A percentile compares a stretch with the other conserved stretches of the same genome.
Evolutionary conservation across 441 rosid species (phyloP).

Genomic region (Dalechampia spathulata): DNA sequence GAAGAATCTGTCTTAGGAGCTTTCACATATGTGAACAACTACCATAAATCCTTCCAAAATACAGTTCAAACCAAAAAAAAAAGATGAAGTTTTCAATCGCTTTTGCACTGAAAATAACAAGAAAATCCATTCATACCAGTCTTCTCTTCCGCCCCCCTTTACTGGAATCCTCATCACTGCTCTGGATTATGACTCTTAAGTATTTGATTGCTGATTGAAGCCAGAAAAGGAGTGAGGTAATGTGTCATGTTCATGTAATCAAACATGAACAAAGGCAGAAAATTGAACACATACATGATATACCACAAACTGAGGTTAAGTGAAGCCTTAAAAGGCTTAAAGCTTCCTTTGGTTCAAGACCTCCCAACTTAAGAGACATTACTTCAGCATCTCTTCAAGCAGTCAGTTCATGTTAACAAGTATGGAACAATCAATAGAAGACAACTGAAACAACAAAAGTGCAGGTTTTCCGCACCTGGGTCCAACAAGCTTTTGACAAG

Average conservation of each 20-base stretch:
- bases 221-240: too few relatives aligned
- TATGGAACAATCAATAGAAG: background rate
- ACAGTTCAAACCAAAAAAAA: background rate
- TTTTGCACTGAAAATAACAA: background rate
- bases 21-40: background rate
- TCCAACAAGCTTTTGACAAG: slow-evolving; percentile 39
- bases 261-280: background rate
- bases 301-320: slow-evolving; percentile 6
- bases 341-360: slow-evolving; percentile 11
- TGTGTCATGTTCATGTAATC: background rate
- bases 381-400: slow-evolving; percentile 7
- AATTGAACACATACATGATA: slow-evolving; percentile 1
- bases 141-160: slow-evolving; percentile 1
- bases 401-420: background rate
- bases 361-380: slow-evolving; percentile 5
- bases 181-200: slow-evolving; percentile 7
- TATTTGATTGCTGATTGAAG: slow-evolving; percentile 10
- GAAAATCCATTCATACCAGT: slow-evolving; percentile 4
- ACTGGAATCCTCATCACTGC: background rate
- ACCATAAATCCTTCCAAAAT: background rate
- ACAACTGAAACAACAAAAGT: background rate
- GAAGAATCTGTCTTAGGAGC: background rate
- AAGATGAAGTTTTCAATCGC: background rate
- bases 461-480: slow-evolving; percentile 33
- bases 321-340: slow-evolving; percentile 6